Evolutionary conservation across 345 rosid species (phyloP).

Genomic region (Rhodamnia argentea): DNA sequence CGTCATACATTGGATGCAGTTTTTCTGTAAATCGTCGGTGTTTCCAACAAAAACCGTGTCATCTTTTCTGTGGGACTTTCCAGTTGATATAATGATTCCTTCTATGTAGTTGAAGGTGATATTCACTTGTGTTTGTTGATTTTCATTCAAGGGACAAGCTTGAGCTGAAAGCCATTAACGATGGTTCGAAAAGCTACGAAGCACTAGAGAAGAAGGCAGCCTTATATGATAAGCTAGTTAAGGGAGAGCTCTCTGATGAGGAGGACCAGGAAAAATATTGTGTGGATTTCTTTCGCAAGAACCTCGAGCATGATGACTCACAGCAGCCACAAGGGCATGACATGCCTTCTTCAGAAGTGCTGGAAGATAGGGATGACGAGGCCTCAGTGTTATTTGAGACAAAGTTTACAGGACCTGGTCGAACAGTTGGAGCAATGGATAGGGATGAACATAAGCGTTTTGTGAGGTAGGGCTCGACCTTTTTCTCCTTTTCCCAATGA

Average conservation of each 20-base stretch:
- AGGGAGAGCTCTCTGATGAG: conserved; percentile 84
- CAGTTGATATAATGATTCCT: not conserved
- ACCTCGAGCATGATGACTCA: conserved; percentile 34
- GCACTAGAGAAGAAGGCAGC: conserved; percentile 89
- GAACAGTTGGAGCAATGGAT: conserved; percentile 44
- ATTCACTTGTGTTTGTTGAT: not conserved
- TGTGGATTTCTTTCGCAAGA: conserved; percentile 78
- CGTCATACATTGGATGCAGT: not conserved
- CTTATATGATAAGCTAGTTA: conserved; percentile 68
- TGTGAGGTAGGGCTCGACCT: conserved; percentile 43
- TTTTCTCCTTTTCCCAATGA: not conserved
- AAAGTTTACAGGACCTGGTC: conserved; percentile 54
- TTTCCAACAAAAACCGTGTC: no score
- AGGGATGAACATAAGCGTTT: conserved; percentile 64
- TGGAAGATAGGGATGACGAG: conserved; percentile 25
- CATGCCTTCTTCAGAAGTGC: conserved; percentile 14
- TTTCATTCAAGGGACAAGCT: conserved; percentile 64
- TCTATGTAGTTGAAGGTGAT: not conserved
- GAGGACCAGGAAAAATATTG: conserved; percentile 83
- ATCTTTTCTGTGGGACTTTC: no score
- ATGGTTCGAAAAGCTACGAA: conserved; percentile 73
- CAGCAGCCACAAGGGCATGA: conserved; percentile 9
- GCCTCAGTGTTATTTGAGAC: conserved; percentile 21
- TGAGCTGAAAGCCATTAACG: conserved; percentile 73
- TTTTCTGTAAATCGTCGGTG: no score